Evolutionary conservation across 1,284 basidiomycete species (phyloP).

Genomic region (Tremellales sp.): DNA sequence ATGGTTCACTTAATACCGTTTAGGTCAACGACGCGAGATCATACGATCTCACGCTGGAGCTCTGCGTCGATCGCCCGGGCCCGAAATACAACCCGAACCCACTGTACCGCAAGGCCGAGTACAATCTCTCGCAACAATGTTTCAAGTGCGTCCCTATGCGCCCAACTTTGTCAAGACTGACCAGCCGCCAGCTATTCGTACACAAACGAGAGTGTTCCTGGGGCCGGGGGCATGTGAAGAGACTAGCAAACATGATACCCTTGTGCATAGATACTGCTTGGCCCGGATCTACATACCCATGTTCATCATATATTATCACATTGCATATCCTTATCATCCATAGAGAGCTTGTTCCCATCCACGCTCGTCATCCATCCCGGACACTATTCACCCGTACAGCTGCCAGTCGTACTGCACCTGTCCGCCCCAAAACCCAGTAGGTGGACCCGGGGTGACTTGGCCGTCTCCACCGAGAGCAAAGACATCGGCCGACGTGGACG

Average conservation of each 20-base stretch:
- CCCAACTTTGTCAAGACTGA: too few relatives aligned
- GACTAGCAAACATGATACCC: too few relatives aligned
- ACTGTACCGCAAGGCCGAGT: constrained; percentile 32
- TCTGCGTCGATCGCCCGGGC: constrained; percentile 37
- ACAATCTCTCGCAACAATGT: constrained; percentile 44
- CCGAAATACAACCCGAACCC: constrained; percentile 25
- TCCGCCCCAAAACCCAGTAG: constrained; percentile 30
- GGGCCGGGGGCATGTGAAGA: too few relatives aligned
- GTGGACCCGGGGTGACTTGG: constrained; percentile 17
- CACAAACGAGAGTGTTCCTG: too few relatives aligned
- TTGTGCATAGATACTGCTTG: too few relatives aligned
- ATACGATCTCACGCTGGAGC: constrained; percentile 44
- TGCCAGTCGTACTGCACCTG: constrained; percentile 36
- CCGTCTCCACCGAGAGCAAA: constrained; percentile 21
- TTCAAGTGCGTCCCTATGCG: constrained; percentile 50
- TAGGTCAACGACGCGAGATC: constrained; percentile 43
- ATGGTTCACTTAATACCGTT: constrained; percentile 9
- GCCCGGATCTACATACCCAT: too few relatives aligned
- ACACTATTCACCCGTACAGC: constrained; percentile 26
- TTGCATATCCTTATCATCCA: too few relatives aligned
- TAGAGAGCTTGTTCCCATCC: too few relatives aligned
- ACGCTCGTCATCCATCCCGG: too few relatives aligned
- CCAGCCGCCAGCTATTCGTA: too few relatives aligned
- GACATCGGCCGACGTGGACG: constrained; percentile 12
- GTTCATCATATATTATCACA: too few relatives aligned